phyloP scores from a whole-genome alignment of 2,329 filamentous ascomycete genomes.

The Malbranchea zuffiana region DNA sequence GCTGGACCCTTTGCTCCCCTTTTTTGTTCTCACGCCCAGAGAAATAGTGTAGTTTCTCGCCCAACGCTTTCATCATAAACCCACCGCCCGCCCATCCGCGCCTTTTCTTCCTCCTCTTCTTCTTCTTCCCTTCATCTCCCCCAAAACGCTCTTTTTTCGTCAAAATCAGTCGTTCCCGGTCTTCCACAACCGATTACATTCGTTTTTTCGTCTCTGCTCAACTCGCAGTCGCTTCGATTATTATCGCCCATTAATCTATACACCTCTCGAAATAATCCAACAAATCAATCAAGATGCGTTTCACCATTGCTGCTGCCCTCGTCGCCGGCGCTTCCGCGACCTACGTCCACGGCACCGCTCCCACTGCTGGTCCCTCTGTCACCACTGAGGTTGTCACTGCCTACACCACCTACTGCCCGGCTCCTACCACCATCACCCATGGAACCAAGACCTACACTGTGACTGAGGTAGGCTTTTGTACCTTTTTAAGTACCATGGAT shows the following conservation, averaged over 20 bases:
- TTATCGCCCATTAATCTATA: conserved; percentile 20
- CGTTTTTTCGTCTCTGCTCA: conserved; percentile 19
- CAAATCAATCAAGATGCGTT: conserved; percentile 39
- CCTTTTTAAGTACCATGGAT: conserved; percentile 1
- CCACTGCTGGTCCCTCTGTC: conserved; percentile 13
- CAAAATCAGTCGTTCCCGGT: conserved; percentile 18
- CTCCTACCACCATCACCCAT: conserved; percentile 53
- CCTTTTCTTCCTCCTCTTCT: conserved; percentile 10
- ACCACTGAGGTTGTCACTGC: conserved; percentile 39
- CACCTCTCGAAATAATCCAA: too few species aligned
- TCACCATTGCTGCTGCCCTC: conserved; percentile 35
- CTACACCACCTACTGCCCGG: conserved; percentile 63
- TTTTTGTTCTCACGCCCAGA: too few species aligned
- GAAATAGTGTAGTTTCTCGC: too few species aligned
- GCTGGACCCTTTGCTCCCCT: too few species aligned
- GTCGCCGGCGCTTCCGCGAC: conserved; percentile 30
- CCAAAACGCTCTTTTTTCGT: conserved; percentile 10
- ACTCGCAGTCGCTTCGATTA: conserved; percentile 17
- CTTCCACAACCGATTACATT: conserved; percentile 29
- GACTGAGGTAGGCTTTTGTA: conserved; percentile 42
- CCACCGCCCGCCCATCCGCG: neutral
- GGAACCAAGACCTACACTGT: conserved; percentile 58
- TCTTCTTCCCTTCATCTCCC: conserved; percentile 13
- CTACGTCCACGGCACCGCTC: conserved; percentile 20
- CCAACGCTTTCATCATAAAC: too few species aligned